Evolutionary conservation across 257 asterid genomes (phyloP).

Genomic region (Eucommia ulmoides): DNA sequence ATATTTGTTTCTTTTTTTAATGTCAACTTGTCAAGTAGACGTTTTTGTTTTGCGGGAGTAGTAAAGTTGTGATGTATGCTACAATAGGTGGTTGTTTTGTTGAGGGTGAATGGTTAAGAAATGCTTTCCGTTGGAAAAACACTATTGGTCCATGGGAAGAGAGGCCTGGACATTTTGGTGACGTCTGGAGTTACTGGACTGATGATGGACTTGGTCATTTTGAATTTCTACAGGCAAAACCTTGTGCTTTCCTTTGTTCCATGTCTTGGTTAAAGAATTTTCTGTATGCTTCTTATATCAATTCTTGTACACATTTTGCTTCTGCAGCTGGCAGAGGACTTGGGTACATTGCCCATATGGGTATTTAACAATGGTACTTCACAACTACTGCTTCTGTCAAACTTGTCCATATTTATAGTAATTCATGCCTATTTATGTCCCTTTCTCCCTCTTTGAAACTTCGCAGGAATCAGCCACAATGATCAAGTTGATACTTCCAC

Average conservation of each 20-base stretch:
- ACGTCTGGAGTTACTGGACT: constrained; percentile 96
- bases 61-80: background rate
- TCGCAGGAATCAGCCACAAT: constrained; percentile 82
- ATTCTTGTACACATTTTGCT: constrained; percentile 2
- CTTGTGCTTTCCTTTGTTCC: constrained; percentile 3
- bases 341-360: constrained; percentile 82
- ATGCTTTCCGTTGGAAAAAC: constrained; percentile 97
- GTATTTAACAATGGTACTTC: constrained; percentile 87
- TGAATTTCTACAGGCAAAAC: constrained; percentile 75
- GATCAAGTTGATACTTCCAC: constrained; percentile 72
- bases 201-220: constrained; percentile 90
- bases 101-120: constrained; percentile 84
- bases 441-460: constrained; percentile 4
- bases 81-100: constrained; percentile 99
- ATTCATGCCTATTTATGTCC: constrained; percentile 5
- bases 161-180: constrained; percentile 96
- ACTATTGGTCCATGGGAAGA: constrained; percentile 94
- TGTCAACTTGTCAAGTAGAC: too few relatives aligned
- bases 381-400: background rate
- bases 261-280: constrained; percentile 1
- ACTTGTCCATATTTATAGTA: too few relatives aligned
- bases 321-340: constrained; percentile 93
- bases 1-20: too few relatives aligned
- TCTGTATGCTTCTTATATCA: background rate
- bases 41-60: too few relatives aligned